Evolutionary conservation across 176 grass and related monocot genomes (phyloP).

Genomic region (Carex myosuroides): DNA sequence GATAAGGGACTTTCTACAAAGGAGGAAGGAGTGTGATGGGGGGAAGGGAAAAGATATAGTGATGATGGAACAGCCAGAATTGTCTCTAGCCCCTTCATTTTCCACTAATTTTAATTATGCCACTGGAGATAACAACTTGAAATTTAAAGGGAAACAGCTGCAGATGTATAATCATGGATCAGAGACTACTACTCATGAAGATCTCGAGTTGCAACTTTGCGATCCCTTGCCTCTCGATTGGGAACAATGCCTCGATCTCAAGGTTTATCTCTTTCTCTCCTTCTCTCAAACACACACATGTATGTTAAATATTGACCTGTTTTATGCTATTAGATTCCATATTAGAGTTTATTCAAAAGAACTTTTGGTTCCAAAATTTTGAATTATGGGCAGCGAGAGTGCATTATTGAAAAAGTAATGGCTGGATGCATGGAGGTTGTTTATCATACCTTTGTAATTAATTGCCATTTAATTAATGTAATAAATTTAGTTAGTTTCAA

Average conservation of each 20-base stretch:
- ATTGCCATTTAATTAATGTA: not conserved
- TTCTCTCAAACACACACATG: not conserved
- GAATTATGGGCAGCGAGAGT: not conserved
- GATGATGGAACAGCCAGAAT: conserved; percentile 27
- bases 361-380: not conserved
- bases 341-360: not conserved
- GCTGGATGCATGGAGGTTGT: not conserved
- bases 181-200: not conserved
- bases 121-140: not conserved
- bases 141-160: conserved; percentile 13
- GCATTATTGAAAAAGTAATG: not conserved
- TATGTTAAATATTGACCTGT: not conserved
- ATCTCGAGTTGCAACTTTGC: conserved; percentile 31
- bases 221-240: conserved; percentile 39
- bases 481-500: not conserved
- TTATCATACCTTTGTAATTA: not conserved
- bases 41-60: conserved; percentile 10
- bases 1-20: conserved; percentile 30
- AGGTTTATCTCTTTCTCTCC: conserved; percentile 27
- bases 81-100: conserved; percentile 28
- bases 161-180: conserved; percentile 9
- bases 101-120: conserved; percentile 9
- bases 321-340: not conserved
- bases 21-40: conserved; percentile 4
- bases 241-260: conserved; percentile 37